These are phyloP conservation scores for Cytospora piceicola DNA, from an alignment of 2,329 filamentous ascomycete genomes.

Conservation along the genomic window DNA sequence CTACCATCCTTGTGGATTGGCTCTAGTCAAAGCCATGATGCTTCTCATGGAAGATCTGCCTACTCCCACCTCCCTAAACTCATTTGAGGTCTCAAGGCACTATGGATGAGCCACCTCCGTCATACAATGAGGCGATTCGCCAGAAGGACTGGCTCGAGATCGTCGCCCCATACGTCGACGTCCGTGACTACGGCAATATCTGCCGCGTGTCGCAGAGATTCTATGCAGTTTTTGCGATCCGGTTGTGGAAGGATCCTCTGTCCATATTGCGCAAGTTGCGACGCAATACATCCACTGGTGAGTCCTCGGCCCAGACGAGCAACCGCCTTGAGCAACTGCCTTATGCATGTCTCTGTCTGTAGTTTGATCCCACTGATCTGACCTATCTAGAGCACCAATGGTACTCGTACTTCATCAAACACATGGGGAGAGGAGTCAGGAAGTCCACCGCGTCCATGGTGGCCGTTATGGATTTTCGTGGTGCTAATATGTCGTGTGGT, in stretches of 20 bases:
- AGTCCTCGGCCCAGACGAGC: constrained; percentile 32
- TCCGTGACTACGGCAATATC: constrained; percentile 48
- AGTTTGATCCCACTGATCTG: constrained; percentile 28
- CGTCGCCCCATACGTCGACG: constrained; percentile 49
- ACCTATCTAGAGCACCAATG: constrained; percentile 50
- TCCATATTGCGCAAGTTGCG: constrained; percentile 44
- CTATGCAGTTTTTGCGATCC: constrained; percentile 54
- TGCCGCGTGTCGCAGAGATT: constrained; percentile 55
- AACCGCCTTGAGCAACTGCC: neutral
- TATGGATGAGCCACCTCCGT: constrained; percentile 49
- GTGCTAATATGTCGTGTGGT: constrained; percentile 5
- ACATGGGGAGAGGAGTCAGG: constrained; percentile 41
- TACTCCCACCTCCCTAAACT: neutral
- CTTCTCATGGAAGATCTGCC: neutral
- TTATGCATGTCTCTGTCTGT: constrained; percentile 1
- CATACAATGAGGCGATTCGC: constrained; percentile 56
- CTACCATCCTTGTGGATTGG: neutral
- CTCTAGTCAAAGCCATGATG: neutral
- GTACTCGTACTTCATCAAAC: constrained; percentile 53
- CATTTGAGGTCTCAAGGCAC: neutral
- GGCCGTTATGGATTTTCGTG: constrained; percentile 53
- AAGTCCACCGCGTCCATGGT: constrained; percentile 48
- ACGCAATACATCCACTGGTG: constrained; percentile 51
- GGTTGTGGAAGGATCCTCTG: constrained; percentile 57
- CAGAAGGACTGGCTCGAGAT: constrained; percentile 54